Conservation (phyloP, 208 protist genomes). For the Trypanosoma melophagium region DNA sequence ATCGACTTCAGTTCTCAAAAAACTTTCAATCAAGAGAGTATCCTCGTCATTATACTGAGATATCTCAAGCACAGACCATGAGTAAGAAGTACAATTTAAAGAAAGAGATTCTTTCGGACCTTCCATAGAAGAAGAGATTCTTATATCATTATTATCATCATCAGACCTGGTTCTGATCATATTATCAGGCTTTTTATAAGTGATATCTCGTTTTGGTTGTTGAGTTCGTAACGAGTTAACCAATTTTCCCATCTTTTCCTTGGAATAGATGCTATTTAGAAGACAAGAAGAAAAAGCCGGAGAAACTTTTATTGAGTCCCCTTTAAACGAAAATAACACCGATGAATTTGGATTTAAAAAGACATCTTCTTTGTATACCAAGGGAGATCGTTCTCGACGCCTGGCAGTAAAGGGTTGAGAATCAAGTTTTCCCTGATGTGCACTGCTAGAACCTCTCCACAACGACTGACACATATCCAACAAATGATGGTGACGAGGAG, state of each 20-base stretch:
- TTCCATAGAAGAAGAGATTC: background rate
- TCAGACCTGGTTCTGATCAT: background rate
- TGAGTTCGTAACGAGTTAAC: constrained; percentile 12
- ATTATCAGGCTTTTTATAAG: background rate
- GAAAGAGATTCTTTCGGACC: background rate
- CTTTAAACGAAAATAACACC: background rate
- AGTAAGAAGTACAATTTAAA: background rate
- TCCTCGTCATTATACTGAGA: constrained; percentile 7
- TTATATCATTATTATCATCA: background rate
- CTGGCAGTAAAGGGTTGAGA: constrained; percentile 1
- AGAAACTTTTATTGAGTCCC: background rate
- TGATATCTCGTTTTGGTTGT: background rate
- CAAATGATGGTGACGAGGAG: constrained; percentile 23
- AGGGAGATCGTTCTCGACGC: background rate
- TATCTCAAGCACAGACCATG: constrained; percentile 25
- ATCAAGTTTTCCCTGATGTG: background rate
- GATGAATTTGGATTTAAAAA: constrained; percentile 1
- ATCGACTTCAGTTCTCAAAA: constrained; percentile 20
- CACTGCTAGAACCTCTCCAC: background rate
- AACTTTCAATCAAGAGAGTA: constrained; percentile 6
- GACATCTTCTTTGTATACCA: constrained; percentile 20
- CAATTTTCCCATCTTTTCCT: constrained; percentile 13
- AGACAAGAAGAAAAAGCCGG: constrained; percentile 17
- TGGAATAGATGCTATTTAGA: constrained; percentile 10
- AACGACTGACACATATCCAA: constrained; percentile 24